Percentiles rank a stretch among this genome's conserved stretches.
phyloP scores from a whole-genome alignment of 257 asterid species.

The Vinca minor region DNA sequence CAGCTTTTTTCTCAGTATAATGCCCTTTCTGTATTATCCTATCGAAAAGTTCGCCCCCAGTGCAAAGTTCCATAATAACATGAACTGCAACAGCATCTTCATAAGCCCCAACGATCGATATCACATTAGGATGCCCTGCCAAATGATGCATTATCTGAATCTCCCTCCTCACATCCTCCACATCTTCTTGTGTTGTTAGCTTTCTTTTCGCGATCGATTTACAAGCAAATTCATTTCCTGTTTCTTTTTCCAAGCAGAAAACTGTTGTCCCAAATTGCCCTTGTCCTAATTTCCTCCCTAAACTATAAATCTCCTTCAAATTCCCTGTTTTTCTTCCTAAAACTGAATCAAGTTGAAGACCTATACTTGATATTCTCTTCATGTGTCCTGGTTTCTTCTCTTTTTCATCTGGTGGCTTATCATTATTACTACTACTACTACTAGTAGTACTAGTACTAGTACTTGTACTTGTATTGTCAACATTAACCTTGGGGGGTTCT shows the following conservation, averaged over 20 bases:
- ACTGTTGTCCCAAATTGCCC: slow-evolving; percentile 83
- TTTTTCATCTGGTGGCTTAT: slow-evolving; percentile 20
- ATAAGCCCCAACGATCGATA: slow-evolving; percentile 63
- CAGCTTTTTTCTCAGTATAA: slow-evolving; percentile 79
- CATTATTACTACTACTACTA: slow-evolving; percentile 9
- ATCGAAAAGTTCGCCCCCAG: slow-evolving; percentile 86
- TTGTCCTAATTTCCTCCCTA: slow-evolving; percentile 69
- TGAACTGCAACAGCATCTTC: slow-evolving; percentile 81
- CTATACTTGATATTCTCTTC: slow-evolving; percentile 50
- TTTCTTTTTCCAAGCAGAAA: slow-evolving; percentile 49
- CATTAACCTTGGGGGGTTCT: slow-evolving; percentile 9
- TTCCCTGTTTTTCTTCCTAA: slow-evolving; percentile 60
- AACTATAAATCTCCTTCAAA: slow-evolving; percentile 47
- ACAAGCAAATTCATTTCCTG: slow-evolving; percentile 65
- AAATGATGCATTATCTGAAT: slow-evolving; percentile 86
- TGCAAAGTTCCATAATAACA: slow-evolving; percentile 78
- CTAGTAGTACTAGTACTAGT: too few species aligned
- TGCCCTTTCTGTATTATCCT: slow-evolving; percentile 77
- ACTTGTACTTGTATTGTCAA: too few species aligned
- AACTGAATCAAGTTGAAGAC: slow-evolving; percentile 68
- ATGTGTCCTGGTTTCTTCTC: slow-evolving; percentile 25
- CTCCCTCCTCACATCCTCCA: slow-evolving; percentile 88
- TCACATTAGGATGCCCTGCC: slow-evolving; percentile 57
- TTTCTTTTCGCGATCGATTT: slow-evolving; percentile 76
- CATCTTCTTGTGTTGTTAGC: slow-evolving; percentile 51